Evolutionary conservation across 1,139 yeast species (phyloP).

Genomic region (Diutina pseudorugosa): DNA sequence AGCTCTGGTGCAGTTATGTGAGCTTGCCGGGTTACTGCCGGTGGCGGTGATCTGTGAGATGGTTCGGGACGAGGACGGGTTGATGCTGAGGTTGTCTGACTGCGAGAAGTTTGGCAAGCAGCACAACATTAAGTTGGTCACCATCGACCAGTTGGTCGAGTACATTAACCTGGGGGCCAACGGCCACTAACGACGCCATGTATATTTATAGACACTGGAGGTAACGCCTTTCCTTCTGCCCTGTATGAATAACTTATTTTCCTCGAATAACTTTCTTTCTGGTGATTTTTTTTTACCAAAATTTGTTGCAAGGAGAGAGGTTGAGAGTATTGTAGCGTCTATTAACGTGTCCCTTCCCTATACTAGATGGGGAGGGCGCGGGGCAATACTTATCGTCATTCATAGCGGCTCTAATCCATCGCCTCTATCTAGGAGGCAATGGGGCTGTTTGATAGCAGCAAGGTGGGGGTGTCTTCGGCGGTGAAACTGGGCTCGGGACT

Average conservation of each 20-base stretch:
- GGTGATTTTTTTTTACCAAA: not conserved
- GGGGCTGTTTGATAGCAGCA: not conserved
- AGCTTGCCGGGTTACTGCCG: constrained; percentile 65
- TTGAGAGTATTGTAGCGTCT: not conserved
- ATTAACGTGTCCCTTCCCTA: not conserved
- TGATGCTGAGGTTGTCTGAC: constrained; percentile 90
- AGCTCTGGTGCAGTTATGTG: constrained; percentile 85
- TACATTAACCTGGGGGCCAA: constrained; percentile 22
- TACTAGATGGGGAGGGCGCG: not conserved
- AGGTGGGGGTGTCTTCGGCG: not conserved
- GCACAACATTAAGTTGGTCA: constrained; percentile 58
- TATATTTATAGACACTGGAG: not conserved
- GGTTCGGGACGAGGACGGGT: constrained; percentile 86
- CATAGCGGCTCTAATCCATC: not conserved
- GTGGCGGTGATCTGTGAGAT: constrained; percentile 92
- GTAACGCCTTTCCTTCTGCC: not conserved
- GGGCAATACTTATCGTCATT: not conserved
- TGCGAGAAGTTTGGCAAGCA: constrained; percentile 59
- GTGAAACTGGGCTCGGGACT: constrained; percentile 1
- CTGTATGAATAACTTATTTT: not conserved
- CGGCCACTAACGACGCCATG: not conserved
- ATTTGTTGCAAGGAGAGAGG: not conserved
- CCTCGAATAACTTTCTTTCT: not conserved
- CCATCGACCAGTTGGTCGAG: constrained; percentile 65
- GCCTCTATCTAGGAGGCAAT: not conserved